Percentiles rank a stretch among this genome's conserved stretches.
phyloP scores from a whole-genome alignment of 2,329 filamentous ascomycete genomes.

The Cercospora sp. region DNA sequence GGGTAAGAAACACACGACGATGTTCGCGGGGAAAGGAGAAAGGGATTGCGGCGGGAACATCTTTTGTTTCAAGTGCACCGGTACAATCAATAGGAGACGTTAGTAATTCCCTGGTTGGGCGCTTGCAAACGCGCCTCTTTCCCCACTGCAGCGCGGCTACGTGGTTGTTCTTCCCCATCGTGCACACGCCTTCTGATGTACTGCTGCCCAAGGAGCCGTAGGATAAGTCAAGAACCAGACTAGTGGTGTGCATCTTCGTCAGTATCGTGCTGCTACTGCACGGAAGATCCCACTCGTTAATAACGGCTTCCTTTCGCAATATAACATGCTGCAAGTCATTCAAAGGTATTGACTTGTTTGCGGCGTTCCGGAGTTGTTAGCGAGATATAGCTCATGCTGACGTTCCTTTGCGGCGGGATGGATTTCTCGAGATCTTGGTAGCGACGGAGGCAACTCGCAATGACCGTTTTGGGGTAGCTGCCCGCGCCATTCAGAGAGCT shows the following conservation, averaged over 20 bases:
- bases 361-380: neutral
- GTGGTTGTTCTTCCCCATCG: constrained; percentile 1
- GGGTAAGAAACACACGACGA: neutral
- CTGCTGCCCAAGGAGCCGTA: constrained; percentile 7
- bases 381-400: neutral
- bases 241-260: neutral
- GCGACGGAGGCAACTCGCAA: neutral
- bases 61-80: neutral
- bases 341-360: neutral
- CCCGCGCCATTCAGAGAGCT: neutral
- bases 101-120: neutral
- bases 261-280: neutral
- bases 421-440: neutral
- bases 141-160: constrained; percentile 1
- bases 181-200: neutral
- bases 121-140: constrained; percentile 1
- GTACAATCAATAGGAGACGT: neutral
- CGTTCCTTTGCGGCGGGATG: neutral
- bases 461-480: constrained; percentile 4
- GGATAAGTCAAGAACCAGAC: neutral
- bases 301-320: neutral
- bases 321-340: neutral
- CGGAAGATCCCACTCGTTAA: neutral
- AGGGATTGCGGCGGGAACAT: neutral
- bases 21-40: neutral